These are phyloP conservation scores for Dothideomycetes sp. DNA, from an alignment of 2,329 filamentous ascomycete species.

Conservation along the genomic window DNA sequence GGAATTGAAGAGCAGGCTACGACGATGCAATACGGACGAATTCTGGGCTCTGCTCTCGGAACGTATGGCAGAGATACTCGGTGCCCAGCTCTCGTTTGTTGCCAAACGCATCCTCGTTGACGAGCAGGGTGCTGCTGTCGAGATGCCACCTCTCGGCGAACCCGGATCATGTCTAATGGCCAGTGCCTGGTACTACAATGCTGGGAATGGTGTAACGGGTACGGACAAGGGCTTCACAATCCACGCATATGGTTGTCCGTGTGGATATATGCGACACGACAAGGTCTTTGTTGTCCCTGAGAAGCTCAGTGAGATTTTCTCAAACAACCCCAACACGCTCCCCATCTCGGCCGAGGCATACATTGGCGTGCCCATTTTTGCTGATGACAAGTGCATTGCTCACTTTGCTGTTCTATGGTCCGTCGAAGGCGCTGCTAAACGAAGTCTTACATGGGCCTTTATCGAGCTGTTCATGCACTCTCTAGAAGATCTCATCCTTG, in stretches of 20 bases:
- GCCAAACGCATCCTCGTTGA: constrained; percentile 54
- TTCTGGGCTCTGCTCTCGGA: constrained; percentile 59
- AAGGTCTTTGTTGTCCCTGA: constrained; percentile 62
- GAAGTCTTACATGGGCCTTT: constrained; percentile 54
- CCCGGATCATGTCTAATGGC: constrained; percentile 55
- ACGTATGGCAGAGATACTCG: constrained; percentile 52
- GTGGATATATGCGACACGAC: constrained; percentile 61
- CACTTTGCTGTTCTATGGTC: constrained; percentile 69
- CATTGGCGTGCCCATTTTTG: constrained; percentile 56
- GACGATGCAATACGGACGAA: constrained; percentile 44
- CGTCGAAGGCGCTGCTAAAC: constrained; percentile 46
- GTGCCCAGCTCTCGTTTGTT: constrained; percentile 60
- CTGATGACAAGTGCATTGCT: constrained; percentile 56
- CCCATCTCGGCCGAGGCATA: constrained; percentile 57
- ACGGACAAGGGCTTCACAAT: constrained; percentile 55
- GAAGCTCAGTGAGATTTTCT: constrained; percentile 45
- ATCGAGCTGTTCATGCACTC: constrained; percentile 60
- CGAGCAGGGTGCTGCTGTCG: constrained; percentile 49
- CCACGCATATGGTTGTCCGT: constrained; percentile 55
- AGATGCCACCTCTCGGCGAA: constrained; percentile 53
- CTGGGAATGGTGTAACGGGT: constrained; percentile 44
- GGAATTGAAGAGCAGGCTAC: constrained; percentile 48
- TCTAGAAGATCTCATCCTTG: constrained; percentile 56
- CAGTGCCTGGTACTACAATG: constrained; percentile 57
- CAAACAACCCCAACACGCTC: constrained; percentile 52